These are phyloP conservation scores for Fusarium nelsonii DNA, from an alignment of 2,329 filamentous ascomycete species.

Conservation along the genomic window DNA sequence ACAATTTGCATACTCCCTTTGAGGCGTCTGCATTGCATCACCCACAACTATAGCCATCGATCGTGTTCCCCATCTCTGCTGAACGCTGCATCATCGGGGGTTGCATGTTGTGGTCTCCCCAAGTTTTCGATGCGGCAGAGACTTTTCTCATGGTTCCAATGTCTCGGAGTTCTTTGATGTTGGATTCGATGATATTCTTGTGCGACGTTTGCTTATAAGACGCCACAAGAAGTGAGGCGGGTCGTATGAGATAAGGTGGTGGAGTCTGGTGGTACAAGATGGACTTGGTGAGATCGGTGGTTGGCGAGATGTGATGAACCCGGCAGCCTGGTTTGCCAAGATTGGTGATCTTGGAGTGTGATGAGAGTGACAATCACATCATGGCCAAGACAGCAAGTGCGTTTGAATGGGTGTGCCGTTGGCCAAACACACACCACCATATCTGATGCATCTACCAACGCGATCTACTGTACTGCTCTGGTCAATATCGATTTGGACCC, in stretches of 20 bases:
- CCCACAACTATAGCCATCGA: conserved; percentile 23
- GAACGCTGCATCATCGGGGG: conserved; percentile 41
- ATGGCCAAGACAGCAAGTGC: background rate
- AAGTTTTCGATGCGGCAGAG: conserved; percentile 30
- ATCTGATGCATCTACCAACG: conserved; percentile 24
- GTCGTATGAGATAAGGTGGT: conserved; percentile 13
- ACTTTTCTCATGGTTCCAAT: conserved; percentile 18
- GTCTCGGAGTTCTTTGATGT: conserved; percentile 44
- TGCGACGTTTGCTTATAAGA: conserved; percentile 28
- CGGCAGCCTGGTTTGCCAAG: conserved; percentile 25
- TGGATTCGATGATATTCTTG: conserved; percentile 18
- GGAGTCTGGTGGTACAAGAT: conserved; percentile 36
- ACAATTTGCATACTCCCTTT: conserved; percentile 23
- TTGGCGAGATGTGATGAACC: conserved; percentile 36
- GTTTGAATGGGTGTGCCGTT: background rate
- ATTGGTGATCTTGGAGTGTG: conserved; percentile 15
- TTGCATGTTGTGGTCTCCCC: conserved; percentile 8
- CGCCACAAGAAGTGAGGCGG: conserved; percentile 26
- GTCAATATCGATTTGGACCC: conserved; percentile 42
- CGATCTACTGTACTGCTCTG: conserved; percentile 27
- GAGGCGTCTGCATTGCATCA: conserved; percentile 34
- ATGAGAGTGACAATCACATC: conserved; percentile 7
- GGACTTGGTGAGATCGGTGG: conserved; percentile 18
- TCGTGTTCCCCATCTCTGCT: conserved; percentile 23
- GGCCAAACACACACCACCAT: background rate